phyloP scores from a whole-genome alignment of 345 rosid species.

The Citrus mangshanensis region DNA sequence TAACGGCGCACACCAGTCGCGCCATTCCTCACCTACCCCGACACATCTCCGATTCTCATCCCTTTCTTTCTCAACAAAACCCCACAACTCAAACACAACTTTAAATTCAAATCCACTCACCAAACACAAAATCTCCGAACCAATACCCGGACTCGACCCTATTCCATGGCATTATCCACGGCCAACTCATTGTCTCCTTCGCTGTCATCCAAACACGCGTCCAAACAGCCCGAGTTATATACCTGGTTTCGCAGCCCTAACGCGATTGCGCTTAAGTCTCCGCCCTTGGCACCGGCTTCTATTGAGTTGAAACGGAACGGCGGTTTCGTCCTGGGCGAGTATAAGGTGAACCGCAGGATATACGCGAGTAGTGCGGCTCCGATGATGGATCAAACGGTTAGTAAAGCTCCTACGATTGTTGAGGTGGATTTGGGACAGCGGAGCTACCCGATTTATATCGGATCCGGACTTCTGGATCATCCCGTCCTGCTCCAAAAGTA shows the following conservation, averaged over 20 bases:
- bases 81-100: background rate
- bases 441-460: slow-evolving; percentile 95
- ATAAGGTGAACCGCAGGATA: background rate
- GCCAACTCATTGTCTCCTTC: slow-evolving; percentile 49
- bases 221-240: slow-evolving; percentile 21
- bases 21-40: slow-evolving; percentile 25
- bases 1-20: slow-evolving; percentile 7
- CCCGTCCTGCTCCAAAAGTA: slow-evolving; percentile 82
- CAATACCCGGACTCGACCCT: background rate
- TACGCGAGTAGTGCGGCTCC: slow-evolving; percentile 33
- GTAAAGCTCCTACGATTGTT: slow-evolving; percentile 54
- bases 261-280: slow-evolving; percentile 27
- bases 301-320: slow-evolving; percentile 25
- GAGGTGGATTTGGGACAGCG: slow-evolving; percentile 88
- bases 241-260: slow-evolving; percentile 28
- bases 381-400: slow-evolving; percentile 56
- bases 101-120: slow-evolving; percentile 15
- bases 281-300: slow-evolving; percentile 13
- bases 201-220: slow-evolving; percentile 26
- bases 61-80: slow-evolving; percentile 9
- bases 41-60: background rate
- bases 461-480: slow-evolving; percentile 80
- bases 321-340: slow-evolving; percentile 17
- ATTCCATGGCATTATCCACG: slow-evolving; percentile 49
- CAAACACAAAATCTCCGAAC: slow-evolving; percentile 4